These are phyloP conservation scores for Crithidia expoeki DNA, from an alignment of 208 protist species.

Conservation along the genomic window DNA sequence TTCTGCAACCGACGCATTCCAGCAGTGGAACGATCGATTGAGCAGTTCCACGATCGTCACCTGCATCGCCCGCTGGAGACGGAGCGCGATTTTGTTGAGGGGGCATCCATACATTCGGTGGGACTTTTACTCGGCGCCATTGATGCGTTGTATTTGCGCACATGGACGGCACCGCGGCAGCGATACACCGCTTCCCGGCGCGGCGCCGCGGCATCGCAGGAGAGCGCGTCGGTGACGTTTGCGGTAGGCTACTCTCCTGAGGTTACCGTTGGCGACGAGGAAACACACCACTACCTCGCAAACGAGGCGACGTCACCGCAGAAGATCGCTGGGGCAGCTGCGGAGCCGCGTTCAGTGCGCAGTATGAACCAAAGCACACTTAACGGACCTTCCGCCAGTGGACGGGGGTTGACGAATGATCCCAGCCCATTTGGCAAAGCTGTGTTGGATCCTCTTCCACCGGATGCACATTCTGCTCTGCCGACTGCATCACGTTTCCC, in stretches of 20 bases:
- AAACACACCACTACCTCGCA: not conserved
- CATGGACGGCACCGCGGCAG: not conserved
- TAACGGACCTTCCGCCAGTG: too few species aligned
- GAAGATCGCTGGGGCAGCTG: not conserved
- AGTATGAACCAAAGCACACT: not conserved
- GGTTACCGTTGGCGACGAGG: not conserved
- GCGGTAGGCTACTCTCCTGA: constrained; percentile 26
- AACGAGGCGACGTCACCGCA: not conserved
- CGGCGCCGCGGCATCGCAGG: not conserved
- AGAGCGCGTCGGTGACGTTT: not conserved
- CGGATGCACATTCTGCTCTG: too few species aligned
- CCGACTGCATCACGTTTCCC: too few species aligned
- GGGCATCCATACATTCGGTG: constrained; percentile 11
- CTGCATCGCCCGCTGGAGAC: constrained; percentile 23
- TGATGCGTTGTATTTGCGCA: constrained; percentile 12
- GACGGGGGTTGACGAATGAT: not conserved
- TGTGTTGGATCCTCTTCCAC: not conserved
- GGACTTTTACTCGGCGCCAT: constrained; percentile 26
- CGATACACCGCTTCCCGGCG: constrained; percentile 6
- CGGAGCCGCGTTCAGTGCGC: not conserved
- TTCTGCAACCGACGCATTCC: constrained; percentile 24
- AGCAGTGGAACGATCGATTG: constrained; percentile 26
- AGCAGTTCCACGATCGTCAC: constrained; percentile 31
- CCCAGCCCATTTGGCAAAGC: not conserved
- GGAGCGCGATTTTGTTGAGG: not conserved